These are phyloP conservation scores for Agrostemma githago DNA, from an alignment of 148 eudicot species.

Conservation along the genomic window DNA sequence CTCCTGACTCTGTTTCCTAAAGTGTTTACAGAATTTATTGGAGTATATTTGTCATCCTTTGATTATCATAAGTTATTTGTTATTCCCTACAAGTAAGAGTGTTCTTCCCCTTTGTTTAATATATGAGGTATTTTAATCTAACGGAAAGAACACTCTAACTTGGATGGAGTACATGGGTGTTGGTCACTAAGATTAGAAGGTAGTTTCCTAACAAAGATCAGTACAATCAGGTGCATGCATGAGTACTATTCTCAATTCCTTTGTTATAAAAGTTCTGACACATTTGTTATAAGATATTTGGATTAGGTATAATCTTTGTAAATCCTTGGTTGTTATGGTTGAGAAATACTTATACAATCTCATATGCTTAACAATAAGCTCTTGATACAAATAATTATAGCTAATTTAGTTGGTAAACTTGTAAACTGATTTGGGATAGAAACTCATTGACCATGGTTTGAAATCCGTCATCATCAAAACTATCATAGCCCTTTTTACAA, in stretches of 20 bases:
- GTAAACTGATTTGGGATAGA: not conserved
- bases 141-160: too few relatives aligned
- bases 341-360: not conserved
- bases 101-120: too few relatives aligned
- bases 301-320: not conserved
- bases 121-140: too few relatives aligned
- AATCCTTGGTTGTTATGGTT: constrained; percentile 3
- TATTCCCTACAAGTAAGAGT: not conserved
- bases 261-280: constrained; percentile 25
- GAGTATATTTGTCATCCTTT: constrained; percentile 8
- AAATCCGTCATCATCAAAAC: not conserved
- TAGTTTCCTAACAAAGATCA: constrained; percentile 2
- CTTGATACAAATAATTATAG: too few relatives aligned
- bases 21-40: constrained; percentile 23
- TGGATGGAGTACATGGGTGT: not conserved
- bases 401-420: not conserved
- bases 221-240: constrained; percentile 13
- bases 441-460: not conserved
- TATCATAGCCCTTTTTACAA: too few relatives aligned
- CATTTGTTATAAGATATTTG: not conserved
- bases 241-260: not conserved
- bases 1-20: constrained; percentile 24
- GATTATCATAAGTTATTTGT: not conserved
- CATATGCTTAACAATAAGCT: too few relatives aligned
- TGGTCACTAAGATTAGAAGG: constrained; percentile 22